These are phyloP conservation scores for Fusarium anguioides DNA, from an alignment of 2,329 filamentous ascomycete genomes.

Conservation along the genomic window DNA sequence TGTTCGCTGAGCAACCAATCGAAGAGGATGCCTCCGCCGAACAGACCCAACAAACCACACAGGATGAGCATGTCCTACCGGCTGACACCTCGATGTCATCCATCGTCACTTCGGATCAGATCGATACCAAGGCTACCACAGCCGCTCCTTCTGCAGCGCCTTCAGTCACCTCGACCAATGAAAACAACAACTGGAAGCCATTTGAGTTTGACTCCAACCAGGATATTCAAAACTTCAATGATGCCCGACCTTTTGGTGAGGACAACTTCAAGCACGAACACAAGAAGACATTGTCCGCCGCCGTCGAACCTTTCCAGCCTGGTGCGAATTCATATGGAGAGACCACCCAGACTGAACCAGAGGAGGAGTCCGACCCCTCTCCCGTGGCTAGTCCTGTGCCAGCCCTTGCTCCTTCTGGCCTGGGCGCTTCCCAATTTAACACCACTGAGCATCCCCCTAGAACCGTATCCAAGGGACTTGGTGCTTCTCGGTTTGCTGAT, in stretches of 20 bases:
- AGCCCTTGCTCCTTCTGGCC: slow-evolving; percentile 34
- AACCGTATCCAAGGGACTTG: slow-evolving; percentile 50
- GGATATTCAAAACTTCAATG: slow-evolving; percentile 63
- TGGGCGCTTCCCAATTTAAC: slow-evolving; percentile 38
- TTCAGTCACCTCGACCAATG: slow-evolving; percentile 63
- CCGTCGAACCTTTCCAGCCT: slow-evolving; percentile 75
- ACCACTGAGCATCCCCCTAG: slow-evolving; percentile 46
- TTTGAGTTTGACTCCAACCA: slow-evolving; percentile 67
- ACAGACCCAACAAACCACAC: slow-evolving; percentile 29
- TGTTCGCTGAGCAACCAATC: slow-evolving; percentile 72
- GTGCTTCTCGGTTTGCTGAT: slow-evolving; percentile 62
- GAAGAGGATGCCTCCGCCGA: slow-evolving; percentile 20
- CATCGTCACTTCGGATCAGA: slow-evolving; percentile 62
- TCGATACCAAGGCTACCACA: slow-evolving; percentile 64
- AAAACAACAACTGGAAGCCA: slow-evolving; percentile 61
- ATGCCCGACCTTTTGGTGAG: slow-evolving; percentile 62
- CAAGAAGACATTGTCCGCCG: slow-evolving; percentile 70
- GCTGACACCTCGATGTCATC: slow-evolving; percentile 66
- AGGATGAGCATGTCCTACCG: slow-evolving; percentile 54
- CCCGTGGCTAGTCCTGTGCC: slow-evolving; percentile 35
- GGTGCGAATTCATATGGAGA: slow-evolving; percentile 49
- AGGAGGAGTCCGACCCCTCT: slow-evolving; percentile 41
- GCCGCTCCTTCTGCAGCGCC: slow-evolving; percentile 64
- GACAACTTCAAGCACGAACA: slow-evolving; percentile 56
- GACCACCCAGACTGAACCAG: slow-evolving; percentile 33